Base-by-base conservation (phyloP, 2,329 filamentous ascomycete genomes). In the Colletotrichum agaves region DNA sequence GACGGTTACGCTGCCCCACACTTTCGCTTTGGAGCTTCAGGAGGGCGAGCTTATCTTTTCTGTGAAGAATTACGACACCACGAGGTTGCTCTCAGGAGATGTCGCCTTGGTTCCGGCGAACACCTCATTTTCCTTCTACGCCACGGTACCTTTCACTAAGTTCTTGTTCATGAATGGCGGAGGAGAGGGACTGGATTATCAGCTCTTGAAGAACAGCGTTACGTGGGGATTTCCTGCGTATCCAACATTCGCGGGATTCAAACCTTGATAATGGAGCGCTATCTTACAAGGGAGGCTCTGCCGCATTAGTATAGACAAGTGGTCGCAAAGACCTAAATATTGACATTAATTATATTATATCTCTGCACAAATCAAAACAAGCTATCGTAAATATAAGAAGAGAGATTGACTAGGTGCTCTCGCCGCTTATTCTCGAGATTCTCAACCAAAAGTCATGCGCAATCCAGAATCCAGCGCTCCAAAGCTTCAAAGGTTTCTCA, bases 141-240 rank as follows among this genome's bases (percentile, higher is more conserved):
- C 73, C 0, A 73, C 67, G 0, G 72, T 72, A 6, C 71, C 72
- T 2, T 70, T 72, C 31, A 75, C 73, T 10, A 72, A 74, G 61
- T 69, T 75, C n/a, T 21, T 75, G 56, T 75, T 74, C 53, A 52
- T 75, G 47, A 74, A 71, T 57, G 72, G 62, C 2, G 72, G 74
- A 4, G 67, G 60, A 0, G 17, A 68, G n/a, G 74, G 74, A 3
- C 31, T 75, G 13, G 74, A 74, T 41, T 17, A 70, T 5, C 59
- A 73, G 58, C 21, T 75, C 8, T 50, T 75, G 41, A 46, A 67
- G 12, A 65, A 55, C 17, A 69, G 69, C 37, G 60, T 64, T 5
- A 23, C 57, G 3, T 75, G 74, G 74, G 69, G 68, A 4, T 74
- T 69, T 15, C 67, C 72, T 0, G 65, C 66, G 4, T 74, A 74